Percentiles rank a stretch among this genome's conserved stretches.
These are phyloP conservation scores for Flaveria sonorensis DNA, from an alignment of 129 eudicot species.

Conservation along the genomic window DNA sequence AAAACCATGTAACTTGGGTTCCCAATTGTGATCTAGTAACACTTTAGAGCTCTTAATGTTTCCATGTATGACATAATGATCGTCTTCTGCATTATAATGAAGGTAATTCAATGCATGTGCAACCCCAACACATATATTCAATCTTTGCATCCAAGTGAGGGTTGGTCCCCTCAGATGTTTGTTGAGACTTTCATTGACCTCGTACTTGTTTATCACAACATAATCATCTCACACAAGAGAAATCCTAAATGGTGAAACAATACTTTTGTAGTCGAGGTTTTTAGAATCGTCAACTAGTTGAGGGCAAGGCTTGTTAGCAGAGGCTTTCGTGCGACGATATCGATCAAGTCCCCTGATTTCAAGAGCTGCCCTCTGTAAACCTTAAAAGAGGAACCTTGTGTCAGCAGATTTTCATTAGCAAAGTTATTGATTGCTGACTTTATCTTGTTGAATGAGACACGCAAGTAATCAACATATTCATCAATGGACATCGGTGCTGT, in stretches of 20 bases:
- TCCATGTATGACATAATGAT: neutral
- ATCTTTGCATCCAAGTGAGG: slow-evolving; percentile 11
- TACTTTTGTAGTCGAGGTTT: slow-evolving; percentile 52
- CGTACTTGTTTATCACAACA: neutral
- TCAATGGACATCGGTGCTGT: neutral
- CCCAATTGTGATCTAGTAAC: slow-evolving; percentile 7
- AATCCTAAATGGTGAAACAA: slow-evolving; percentile 49
- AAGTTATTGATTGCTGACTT: slow-evolving; percentile 52
- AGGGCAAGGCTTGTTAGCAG: slow-evolving; percentile 46
- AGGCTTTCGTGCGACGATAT: slow-evolving; percentile 46
- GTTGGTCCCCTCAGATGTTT: neutral
- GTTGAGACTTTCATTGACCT: neutral
- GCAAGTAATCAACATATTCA: neutral
- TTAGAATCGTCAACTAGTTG: slow-evolving; percentile 44
- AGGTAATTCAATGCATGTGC: neutral
- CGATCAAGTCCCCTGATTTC: slow-evolving; percentile 1
- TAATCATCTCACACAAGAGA: slow-evolving; percentile 18
- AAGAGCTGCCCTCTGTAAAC: slow-evolving; percentile 44
- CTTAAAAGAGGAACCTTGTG: slow-evolving; percentile 50
- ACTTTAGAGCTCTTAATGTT: slow-evolving; percentile 7
- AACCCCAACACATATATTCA: neutral
- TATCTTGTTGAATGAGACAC: slow-evolving; percentile 40
- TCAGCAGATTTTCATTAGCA: slow-evolving; percentile 49
- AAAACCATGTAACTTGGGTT: slow-evolving; percentile 15
- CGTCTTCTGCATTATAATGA: neutral